phyloP scores from a whole-genome alignment of 2,329 filamentous ascomycete genomes.

The Dothidotthia symphoricarpi region DNA sequence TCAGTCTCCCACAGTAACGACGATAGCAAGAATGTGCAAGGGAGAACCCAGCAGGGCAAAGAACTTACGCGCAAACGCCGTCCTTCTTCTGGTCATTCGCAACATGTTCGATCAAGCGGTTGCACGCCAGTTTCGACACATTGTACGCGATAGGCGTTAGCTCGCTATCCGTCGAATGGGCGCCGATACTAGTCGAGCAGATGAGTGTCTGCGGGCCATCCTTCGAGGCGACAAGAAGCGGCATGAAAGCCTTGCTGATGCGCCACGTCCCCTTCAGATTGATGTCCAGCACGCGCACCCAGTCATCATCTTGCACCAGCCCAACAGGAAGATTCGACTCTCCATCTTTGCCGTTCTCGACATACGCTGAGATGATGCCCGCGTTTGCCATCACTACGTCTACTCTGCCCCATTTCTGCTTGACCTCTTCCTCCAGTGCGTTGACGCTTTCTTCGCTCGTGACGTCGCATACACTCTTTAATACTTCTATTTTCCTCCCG shows the following conservation, averaged over 20 bases:
- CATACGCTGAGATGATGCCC: slow-evolving; percentile 18
- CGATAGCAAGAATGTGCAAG: background rate
- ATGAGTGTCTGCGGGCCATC: slow-evolving; percentile 17
- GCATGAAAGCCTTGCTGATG: slow-evolving; percentile 16
- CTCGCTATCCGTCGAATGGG: slow-evolving; percentile 4
- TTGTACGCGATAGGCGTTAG: slow-evolving; percentile 23
- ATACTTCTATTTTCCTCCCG: slow-evolving; percentile 26
- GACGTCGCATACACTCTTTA: slow-evolving; percentile 17
- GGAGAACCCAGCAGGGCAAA: background rate
- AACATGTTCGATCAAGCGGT: slow-evolving; percentile 21
- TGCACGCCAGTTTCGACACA: slow-evolving; percentile 16
- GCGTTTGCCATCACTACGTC: slow-evolving; percentile 25
- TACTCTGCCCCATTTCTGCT: slow-evolving; percentile 10
- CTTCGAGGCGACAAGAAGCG: slow-evolving; percentile 9
- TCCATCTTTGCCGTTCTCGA: background rate
- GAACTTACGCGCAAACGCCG: slow-evolving; percentile 17
- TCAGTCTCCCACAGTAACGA: background rate
- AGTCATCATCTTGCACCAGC: slow-evolving; percentile 18
- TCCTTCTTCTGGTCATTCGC: slow-evolving; percentile 36
- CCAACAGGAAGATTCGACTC: slow-evolving; percentile 16
- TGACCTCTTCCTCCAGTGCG: slow-evolving; percentile 6
- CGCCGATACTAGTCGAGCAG: slow-evolving; percentile 12
- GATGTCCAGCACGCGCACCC: slow-evolving; percentile 20
- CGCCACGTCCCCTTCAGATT: slow-evolving; percentile 21
- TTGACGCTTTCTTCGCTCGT: slow-evolving; percentile 5